Evolutionary conservation across 2,329 filamentous ascomycete genomes (phyloP).

Genomic region (Sporothrix variecibatus): DNA sequence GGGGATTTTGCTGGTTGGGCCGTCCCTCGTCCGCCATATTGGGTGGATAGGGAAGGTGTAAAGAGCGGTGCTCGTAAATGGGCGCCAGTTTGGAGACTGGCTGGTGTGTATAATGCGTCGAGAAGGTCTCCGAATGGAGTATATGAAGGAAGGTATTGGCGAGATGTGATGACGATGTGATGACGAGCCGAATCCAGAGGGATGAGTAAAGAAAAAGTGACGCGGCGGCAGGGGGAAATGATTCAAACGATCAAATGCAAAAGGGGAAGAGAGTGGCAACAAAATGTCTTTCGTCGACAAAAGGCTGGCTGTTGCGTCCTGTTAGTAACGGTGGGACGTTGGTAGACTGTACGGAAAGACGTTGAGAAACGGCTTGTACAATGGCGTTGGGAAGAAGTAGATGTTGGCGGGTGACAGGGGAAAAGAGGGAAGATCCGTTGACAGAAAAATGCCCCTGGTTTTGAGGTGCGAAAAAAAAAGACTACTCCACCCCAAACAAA

Average conservation of each 20-base stretch:
- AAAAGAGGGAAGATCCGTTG: background rate
- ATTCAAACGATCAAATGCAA: background rate
- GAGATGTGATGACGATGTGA: background rate
- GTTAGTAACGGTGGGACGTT: background rate
- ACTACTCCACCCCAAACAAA: background rate
- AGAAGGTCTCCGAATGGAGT: background rate
- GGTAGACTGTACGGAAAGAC: background rate
- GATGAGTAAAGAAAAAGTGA: background rate
- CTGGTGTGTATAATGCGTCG: background rate
- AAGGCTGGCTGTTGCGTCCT: background rate
- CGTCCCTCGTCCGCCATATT: conserved; percentile 32
- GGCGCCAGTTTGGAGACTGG: conserved; percentile 30
- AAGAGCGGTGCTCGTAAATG: conserved; percentile 25
- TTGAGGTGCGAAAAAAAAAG: conserved; percentile 3
- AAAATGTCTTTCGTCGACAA: background rate
- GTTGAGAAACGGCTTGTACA: background rate
- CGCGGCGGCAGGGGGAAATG: too few species aligned
- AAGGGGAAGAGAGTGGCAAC: background rate
- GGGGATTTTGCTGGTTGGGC: conserved; percentile 28
- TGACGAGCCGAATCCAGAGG: background rate
- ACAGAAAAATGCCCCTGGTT: background rate
- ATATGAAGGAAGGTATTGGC: background rate
- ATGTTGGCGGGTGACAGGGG: background rate
- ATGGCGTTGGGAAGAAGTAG: background rate
- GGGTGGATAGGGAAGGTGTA: conserved; percentile 19